phyloP scores from a whole-genome alignment of 257 asterid species.

The Mentha longifolia region DNA sequence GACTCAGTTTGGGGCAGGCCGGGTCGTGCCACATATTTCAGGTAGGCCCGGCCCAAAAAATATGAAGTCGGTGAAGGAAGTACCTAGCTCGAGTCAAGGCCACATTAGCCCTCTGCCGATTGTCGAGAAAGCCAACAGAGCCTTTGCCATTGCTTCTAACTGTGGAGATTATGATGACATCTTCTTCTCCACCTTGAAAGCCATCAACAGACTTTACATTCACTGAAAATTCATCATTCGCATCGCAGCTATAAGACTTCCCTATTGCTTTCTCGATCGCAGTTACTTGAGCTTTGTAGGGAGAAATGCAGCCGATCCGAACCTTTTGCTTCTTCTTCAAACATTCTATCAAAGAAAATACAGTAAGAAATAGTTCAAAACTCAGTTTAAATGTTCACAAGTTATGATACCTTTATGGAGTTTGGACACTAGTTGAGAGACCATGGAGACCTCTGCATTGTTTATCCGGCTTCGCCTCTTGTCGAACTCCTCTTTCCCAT shows the following conservation, averaged over 20 bases:
- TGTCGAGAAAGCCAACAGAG: slow-evolving; percentile 69
- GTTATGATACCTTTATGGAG: slow-evolving; percentile 63
- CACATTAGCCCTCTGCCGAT: slow-evolving; percentile 61
- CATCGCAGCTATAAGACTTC: too few relatives aligned
- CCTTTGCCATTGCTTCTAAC: slow-evolving; percentile 67
- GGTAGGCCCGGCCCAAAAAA: too few relatives aligned
- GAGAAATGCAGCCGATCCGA: slow-evolving; percentile 75
- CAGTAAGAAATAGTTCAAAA: neutral
- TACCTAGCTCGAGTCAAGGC: slow-evolving; percentile 84
- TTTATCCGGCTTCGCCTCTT: slow-evolving; percentile 50
- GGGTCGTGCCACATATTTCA: neutral
- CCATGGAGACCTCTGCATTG: slow-evolving; percentile 54
- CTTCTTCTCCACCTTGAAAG: too few relatives aligned
- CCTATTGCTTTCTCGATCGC: too few relatives aligned
- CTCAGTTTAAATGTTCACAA: too few relatives aligned
- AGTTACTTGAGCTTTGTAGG: slow-evolving; percentile 71
- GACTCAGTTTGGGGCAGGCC: neutral
- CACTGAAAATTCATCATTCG: too few relatives aligned
- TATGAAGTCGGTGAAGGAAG: too few relatives aligned
- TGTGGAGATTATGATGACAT: too few relatives aligned
- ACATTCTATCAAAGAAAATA: slow-evolving; percentile 41
- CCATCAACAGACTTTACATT: too few relatives aligned
- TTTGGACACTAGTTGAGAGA: slow-evolving; percentile 52
- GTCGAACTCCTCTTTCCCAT: slow-evolving; percentile 60
- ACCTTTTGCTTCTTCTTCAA: slow-evolving; percentile 43